These are phyloP conservation scores for Cystofilobasidium capitatum DNA, from an alignment of 768 basidiomycete species.

Conservation along the genomic window DNA sequence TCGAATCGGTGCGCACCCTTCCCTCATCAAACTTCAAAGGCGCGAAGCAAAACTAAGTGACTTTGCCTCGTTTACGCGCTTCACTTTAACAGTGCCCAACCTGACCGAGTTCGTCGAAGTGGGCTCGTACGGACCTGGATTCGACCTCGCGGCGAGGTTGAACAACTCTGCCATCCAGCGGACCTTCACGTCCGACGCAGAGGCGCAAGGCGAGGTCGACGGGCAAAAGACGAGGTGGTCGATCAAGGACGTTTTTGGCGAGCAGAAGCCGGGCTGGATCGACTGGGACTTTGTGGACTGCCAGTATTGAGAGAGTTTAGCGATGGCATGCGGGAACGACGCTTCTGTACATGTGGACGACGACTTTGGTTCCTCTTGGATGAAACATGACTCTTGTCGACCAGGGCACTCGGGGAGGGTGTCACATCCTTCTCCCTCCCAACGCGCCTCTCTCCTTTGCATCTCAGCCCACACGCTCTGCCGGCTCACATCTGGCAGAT, in stretches of 20 bases:
- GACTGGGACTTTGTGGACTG: slow-evolving; percentile 40
- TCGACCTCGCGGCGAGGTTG: slow-evolving; percentile 52
- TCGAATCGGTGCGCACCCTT: background rate
- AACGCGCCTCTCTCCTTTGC: too few species aligned
- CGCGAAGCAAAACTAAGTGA: too few species aligned
- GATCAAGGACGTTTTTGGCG: slow-evolving; percentile 49
- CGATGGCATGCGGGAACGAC: too few species aligned
- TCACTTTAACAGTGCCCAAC: slow-evolving; percentile 42
- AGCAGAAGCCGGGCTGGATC: slow-evolving; percentile 47
- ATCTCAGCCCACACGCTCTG: too few species aligned
- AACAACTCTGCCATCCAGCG: slow-evolving; percentile 46
- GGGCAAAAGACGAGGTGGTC: slow-evolving; percentile 44
- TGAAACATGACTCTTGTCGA: too few species aligned
- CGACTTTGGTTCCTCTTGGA: too few species aligned
- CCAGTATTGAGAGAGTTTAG: too few species aligned
- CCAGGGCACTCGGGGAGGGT: too few species aligned
- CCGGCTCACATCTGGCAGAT: too few species aligned
- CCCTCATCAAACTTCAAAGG: background rate
- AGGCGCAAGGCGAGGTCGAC: slow-evolving; percentile 5
- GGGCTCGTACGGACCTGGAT: slow-evolving; percentile 44
- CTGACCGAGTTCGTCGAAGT: slow-evolving; percentile 56
- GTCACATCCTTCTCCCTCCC: too few species aligned
- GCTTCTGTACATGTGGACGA: too few species aligned
- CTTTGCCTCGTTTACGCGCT: background rate
- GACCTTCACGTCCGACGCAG: slow-evolving; percentile 39